Percentiles rank a stretch among this genome's conserved stretches.
Evolutionary conservation across 2,329 filamentous ascomycete genomes (phyloP).

Genomic region (Madurella mycetomatis): DNA sequence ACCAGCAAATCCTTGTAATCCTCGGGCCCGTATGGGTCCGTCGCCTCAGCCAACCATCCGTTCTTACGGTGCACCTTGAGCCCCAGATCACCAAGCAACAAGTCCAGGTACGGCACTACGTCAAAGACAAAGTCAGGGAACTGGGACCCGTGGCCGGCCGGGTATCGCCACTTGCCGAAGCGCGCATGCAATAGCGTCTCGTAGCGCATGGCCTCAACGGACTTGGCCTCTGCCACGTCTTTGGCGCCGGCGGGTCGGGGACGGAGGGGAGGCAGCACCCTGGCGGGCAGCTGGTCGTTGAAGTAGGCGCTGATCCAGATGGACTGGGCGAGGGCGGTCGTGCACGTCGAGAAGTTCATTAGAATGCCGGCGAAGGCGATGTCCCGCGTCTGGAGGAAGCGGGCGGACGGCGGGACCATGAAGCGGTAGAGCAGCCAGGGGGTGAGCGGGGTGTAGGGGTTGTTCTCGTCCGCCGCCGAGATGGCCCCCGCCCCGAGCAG

Average conservation of each 20-base stretch:
- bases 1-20: slow-evolving; percentile 53
- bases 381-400: slow-evolving; percentile 36
- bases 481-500: slow-evolving; percentile 38
- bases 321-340: slow-evolving; percentile 45
- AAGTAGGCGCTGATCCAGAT: slow-evolving; percentile 66
- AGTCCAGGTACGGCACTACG: slow-evolving; percentile 66
- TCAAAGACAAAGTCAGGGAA: slow-evolving; percentile 73
- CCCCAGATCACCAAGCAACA: slow-evolving; percentile 62
- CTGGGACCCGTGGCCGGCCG: slow-evolving; percentile 58
- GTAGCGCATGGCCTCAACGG: slow-evolving; percentile 41
- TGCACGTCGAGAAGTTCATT: slow-evolving; percentile 40
- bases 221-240: slow-evolving; percentile 29
- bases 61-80: slow-evolving; percentile 54
- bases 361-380: slow-evolving; percentile 44
- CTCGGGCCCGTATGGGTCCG: slow-evolving; percentile 53
- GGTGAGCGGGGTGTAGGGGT: slow-evolving; percentile 30
- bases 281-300: slow-evolving; percentile 40
- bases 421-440: slow-evolving; percentile 44
- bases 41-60: slow-evolving; percentile 48
- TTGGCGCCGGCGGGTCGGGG: background rate
- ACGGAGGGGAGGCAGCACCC: slow-evolving; percentile 25
- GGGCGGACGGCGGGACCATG: slow-evolving; percentile 39
- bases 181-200: slow-evolving; percentile 61
- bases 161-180: slow-evolving; percentile 67
- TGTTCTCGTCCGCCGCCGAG: slow-evolving; percentile 29